Evolutionary conservation across 2,329 filamentous ascomycete species (phyloP), one percentile per base, ranked within the genome.

Genomic region (Trichoderma arundinaceum): DNA sequence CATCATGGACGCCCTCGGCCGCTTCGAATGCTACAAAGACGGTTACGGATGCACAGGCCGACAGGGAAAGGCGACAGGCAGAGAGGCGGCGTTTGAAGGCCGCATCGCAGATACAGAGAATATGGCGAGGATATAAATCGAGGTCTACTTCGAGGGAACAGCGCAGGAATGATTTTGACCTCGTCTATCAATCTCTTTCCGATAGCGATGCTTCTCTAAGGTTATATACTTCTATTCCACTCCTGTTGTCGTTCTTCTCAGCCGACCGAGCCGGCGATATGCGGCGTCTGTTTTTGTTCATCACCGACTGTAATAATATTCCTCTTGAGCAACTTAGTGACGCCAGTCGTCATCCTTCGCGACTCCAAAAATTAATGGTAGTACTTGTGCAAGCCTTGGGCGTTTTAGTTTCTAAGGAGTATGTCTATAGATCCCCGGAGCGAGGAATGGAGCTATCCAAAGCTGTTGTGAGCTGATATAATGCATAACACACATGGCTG

Each of bases 31-130:
- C 91, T 5, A 91, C 92, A 72, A 89, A 90, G 72, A 90, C 94
- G 1, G 85, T 98, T 33, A 91, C 90, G 51, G 88, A 92, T 72
- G 94, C 94, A 33, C 92, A 97, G 74, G 92, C 93, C 71, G 93
- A 97, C 72, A 89, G 95, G 35, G 83, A 89, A 69, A 86, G 89
- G 71, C 86, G 95, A 71, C 92, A 97, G 72, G 87, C 88, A 58
- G 93, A 98, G 73, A 86, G 94, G 71, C 89, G 92, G 56, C 88
- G 88, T 66, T 78, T 94, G 57, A 90, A 89, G 73, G 92, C 94
- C 4, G 87, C 88, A 13, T 89, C 86, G 70, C 84, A 80, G 57
- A 87, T 98, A 69, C 95, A 98, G 76, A 86, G 87, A 70, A 81
- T 85, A 77, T 98, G 94, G 94, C 86, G 94, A 76, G 93, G 93